phyloP scores from a whole-genome alignment of 768 basidiomycete species.

The Boletus sensibilis region DNA sequence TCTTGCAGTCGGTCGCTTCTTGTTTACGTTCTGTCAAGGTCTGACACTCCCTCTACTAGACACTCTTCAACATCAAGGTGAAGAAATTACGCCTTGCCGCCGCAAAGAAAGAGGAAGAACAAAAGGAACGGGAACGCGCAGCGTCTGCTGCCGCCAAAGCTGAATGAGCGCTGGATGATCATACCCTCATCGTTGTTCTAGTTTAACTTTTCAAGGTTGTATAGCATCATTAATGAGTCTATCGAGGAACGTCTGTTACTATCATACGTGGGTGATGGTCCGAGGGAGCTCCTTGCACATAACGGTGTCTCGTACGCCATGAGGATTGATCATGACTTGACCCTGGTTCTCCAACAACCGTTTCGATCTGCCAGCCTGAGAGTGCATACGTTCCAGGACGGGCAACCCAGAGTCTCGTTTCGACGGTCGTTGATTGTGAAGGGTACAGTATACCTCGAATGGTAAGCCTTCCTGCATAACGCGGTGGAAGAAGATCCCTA shows the following conservation, averaged over 20 bases:
- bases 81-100: constrained; percentile 61
- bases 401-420: constrained; percentile 56
- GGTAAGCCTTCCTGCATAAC: constrained; percentile 65
- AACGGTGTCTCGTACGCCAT: constrained; percentile 40
- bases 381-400: constrained; percentile 66
- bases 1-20: constrained; percentile 56
- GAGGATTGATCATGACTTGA: constrained; percentile 7
- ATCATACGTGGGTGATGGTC: constrained; percentile 35
- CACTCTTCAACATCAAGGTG: constrained; percentile 69
- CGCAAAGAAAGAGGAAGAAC: constrained; percentile 46
- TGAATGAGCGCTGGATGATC: constrained; percentile 14
- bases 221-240: constrained; percentile 3
- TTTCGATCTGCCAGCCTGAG: constrained; percentile 68
- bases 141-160: constrained; percentile 17
- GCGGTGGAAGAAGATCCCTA: constrained; percentile 48
- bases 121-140: constrained; percentile 35
- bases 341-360: constrained; percentile 50
- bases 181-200: constrained; percentile 16
- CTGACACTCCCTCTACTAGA: constrained; percentile 38
- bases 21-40: neutral
- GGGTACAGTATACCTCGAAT: constrained; percentile 61
- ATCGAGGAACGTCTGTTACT: constrained; percentile 23
- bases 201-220: neutral
- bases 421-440: constrained; percentile 41
- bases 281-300: constrained; percentile 37